phyloP scores from a whole-genome alignment of 148 eudicot species.

The Limonium bicolor region DNA sequence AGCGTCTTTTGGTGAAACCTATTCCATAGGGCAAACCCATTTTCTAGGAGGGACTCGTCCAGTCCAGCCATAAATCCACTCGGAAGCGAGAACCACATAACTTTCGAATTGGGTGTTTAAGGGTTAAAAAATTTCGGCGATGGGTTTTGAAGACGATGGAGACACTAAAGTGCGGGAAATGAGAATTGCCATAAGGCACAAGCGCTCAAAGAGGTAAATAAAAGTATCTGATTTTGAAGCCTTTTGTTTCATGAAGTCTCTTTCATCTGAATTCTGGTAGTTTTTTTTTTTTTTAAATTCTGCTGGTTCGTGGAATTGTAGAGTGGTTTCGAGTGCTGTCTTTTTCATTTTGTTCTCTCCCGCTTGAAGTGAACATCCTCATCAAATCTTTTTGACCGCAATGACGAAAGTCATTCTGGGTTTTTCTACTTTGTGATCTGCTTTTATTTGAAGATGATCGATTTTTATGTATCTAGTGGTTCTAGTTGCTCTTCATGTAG shows the following conservation, averaged over 20 bases:
- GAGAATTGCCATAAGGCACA: slow-evolving; percentile 24
- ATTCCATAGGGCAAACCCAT: background rate
- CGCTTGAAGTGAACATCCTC: background rate
- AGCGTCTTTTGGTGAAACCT: background rate
- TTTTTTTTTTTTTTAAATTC: background rate
- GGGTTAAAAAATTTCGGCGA: slow-evolving; percentile 6
- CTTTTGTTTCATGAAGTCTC: background rate
- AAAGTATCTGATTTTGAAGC: slow-evolving; percentile 2
- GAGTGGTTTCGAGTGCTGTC: background rate
- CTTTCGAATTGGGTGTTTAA: background rate
- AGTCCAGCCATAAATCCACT: background rate
- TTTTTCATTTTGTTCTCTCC: background rate
- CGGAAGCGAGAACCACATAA: background rate
- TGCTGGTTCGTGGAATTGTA: background rate
- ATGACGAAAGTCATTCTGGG: too few species aligned
- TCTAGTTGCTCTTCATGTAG: too few species aligned
- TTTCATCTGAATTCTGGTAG: background rate
- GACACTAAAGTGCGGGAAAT: slow-evolving; percentile 18
- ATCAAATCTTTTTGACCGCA: too few species aligned
- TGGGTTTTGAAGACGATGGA: slow-evolving; percentile 36
- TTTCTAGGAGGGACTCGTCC: background rate
- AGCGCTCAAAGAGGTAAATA: slow-evolving; percentile 68
- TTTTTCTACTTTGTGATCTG: too few species aligned
- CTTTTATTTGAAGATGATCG: too few species aligned
- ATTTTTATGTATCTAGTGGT: too few species aligned